Base-by-base conservation (phyloP, 208 protist species). In the Trypanosoma avium region DNA sequence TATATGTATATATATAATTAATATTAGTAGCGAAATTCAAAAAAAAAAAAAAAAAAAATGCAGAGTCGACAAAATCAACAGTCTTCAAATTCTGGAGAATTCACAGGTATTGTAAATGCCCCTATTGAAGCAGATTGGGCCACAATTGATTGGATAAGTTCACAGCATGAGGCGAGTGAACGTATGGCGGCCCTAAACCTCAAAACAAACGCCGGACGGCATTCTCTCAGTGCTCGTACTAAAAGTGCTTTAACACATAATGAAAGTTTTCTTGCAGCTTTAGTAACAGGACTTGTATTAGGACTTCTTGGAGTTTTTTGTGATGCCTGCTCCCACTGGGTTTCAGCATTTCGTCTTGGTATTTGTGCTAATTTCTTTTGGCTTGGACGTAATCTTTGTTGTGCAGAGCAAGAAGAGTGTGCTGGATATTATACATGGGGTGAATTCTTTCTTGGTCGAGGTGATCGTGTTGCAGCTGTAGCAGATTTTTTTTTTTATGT, bases 291-390 rank as follows among this genome's bases (percentile, higher is more conserved):
- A 12, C 67, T 89, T 46, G 63, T 71, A 22, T 67, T 88, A 0
- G 82, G 82, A 65, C 26, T 35, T 62, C 53, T 88, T 35, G 82
- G 82, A 30, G 82, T 89, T 27, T 79, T 89, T 68, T 74, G 77
- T 55, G 82, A 86, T 46, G 82, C 82, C 33, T 89, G 79, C 30
- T 66, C 82, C 43, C 75, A 78, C 30, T 89, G 76, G 75, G 79
- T 89, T n/a, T 80, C 65, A 30, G 50, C 72, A 62, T 82, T 85
- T 53, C 78, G 82, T 54, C 24, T 60, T 3, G 82, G 82, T 21
- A 71, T 89, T 55, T 89, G 82, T 46, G 79, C 75, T 9, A 58
- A 84, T 70, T 86, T 77, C 47, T 85, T 89, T 49, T 89, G 82
- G 82, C 66, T 89, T 35, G 79, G 70, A 30, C 72, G 54, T 27